Base-by-base conservation (phyloP, 2,329 filamentous ascomycete species). In the Trichoderma semiorbis region DNA sequence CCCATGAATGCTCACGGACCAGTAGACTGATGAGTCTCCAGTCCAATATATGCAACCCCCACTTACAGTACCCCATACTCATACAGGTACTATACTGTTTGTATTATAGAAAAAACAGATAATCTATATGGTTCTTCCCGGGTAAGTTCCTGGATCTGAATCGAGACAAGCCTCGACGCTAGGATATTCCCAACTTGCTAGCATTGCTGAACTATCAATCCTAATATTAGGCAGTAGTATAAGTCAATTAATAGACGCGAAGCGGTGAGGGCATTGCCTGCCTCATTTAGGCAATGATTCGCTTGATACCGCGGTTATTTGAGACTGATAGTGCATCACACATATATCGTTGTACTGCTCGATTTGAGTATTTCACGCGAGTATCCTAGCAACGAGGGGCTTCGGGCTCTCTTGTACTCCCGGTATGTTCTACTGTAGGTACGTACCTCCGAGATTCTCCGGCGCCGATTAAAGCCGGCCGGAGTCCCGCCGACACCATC, bases 161-260 rank as follows among this genome's bases (percentile, higher is more conserved):
- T 69, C 8, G 28, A 69, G 67, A 60, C 67, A 69, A 69, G 39
- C 28, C 12, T 47, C 18, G 11, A n/a, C 57, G 30, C 67, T 69
- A 69, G 30, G 57, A 53, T 12, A 16, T n/a, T 69, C 57, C 66
- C 58, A 16, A 7, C 7, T 30, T 43, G 64, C 34, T 53, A 36
- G 39, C 36, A 50, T 36, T 50, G 66, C 28, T 69, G 34, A 36
- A 58, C 34, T 34, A 60, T 60, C 57, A 60, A 30, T 43, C 24
- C 7, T 12, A 24, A 53, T 24, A 14, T 21, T 53, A 53, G 47
- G 47, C 47, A 24, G 47, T 53, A 53, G 47, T 43, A 24, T n/a
- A 34, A 43, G n/a, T 57, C 32, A 21, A 57, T 21, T 6, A 30
- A 55, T 39, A 57, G 24, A 43, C n/a, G 11, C 7, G 26, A 61